Conservation (phyloP, 192 early-diverging fungal species). For the Backusella liffmaniae region DNA sequence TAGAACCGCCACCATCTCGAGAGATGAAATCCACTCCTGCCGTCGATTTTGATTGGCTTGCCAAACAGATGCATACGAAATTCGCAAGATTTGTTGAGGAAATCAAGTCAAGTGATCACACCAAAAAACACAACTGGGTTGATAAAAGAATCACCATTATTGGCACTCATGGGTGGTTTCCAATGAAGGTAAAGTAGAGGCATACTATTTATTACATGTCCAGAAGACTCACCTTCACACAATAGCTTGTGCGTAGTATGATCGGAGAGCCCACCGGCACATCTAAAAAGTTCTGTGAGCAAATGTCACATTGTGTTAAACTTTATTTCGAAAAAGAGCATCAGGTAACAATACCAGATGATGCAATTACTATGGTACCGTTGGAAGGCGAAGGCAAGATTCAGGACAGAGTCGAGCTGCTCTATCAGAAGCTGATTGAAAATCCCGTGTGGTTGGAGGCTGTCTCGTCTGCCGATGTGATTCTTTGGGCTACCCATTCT, state of each 20-base stretch:
- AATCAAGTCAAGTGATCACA: neutral
- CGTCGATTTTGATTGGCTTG: slow-evolving; percentile 2
- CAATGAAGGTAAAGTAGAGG: slow-evolving; percentile 48
- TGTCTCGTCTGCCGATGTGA: slow-evolving; percentile 63
- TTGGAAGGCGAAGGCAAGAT: slow-evolving; percentile 93
- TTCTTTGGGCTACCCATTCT: slow-evolving; percentile 89
- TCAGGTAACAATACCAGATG: slow-evolving; percentile 45
- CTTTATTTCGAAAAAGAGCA: slow-evolving; percentile 53
- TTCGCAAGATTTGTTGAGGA: slow-evolving; percentile 7
- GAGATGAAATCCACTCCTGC: neutral
- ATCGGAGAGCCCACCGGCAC: slow-evolving; percentile 95
- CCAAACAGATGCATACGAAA: neutral
- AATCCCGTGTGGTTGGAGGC: slow-evolving; percentile 46
- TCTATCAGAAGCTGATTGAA: slow-evolving; percentile 73
- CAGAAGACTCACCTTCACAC: too few species aligned
- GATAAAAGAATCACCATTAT: slow-evolving; percentile 70
- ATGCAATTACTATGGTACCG: slow-evolving; percentile 75
- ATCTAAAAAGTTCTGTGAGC: slow-evolving; percentile 84
- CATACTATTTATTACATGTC: too few species aligned
- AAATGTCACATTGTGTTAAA: slow-evolving; percentile 75
- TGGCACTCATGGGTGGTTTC: slow-evolving; percentile 92
- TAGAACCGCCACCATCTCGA: neutral
- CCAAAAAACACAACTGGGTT: slow-evolving; percentile 12
- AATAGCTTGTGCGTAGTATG: slow-evolving; percentile 60
- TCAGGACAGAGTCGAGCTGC: slow-evolving; percentile 74